A percentile compares a stretch with the other conserved stretches of the same genome.
These are phyloP conservation scores for Begonia masoniana DNA, from an alignment of 306 rosid species.

Conservation along the genomic window DNA sequence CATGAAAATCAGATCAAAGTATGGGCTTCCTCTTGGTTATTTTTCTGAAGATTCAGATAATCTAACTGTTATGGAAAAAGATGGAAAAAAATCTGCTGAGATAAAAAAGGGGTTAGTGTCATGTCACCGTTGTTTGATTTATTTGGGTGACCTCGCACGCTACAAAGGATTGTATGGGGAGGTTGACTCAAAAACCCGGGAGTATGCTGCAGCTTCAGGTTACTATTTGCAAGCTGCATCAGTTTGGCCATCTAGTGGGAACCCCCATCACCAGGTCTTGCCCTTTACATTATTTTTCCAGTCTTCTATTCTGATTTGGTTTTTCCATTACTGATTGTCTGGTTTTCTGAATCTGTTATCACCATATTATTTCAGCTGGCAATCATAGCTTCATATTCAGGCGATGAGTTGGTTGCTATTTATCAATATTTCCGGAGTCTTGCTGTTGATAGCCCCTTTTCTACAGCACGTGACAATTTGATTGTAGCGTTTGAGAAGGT, in stretches of 20 bases:
- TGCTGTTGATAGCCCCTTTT: slow-evolving; percentile 79
- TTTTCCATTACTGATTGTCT: not conserved
- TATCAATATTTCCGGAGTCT: slow-evolving; percentile 95
- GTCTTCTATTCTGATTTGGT: not conserved
- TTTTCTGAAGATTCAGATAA: slow-evolving; percentile 64
- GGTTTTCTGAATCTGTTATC: not conserved
- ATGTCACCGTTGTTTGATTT: slow-evolving; percentile 89
- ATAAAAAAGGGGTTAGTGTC: slow-evolving; percentile 80
- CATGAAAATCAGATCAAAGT: slow-evolving; percentile 70
- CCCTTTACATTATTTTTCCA: not conserved
- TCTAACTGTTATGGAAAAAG: slow-evolving; percentile 50
- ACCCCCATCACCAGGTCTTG: slow-evolving; percentile 91
- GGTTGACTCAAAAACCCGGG: slow-evolving; percentile 70
- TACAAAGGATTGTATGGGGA: slow-evolving; percentile 97
- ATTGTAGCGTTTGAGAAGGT: slow-evolving; percentile 97
- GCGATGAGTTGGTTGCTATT: slow-evolving; percentile 60
- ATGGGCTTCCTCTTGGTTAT: slow-evolving; percentile 78
- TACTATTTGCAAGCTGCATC: slow-evolving; percentile 91
- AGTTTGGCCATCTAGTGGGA: slow-evolving; percentile 82
- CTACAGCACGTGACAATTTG: slow-evolving; percentile 93
- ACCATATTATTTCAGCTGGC: slow-evolving; percentile 56
- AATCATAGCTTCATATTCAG: slow-evolving; percentile 82
- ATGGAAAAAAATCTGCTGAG: slow-evolving; percentile 71
- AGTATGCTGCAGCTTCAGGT: slow-evolving; percentile 86
- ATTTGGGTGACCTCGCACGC: slow-evolving; percentile 98